phyloP scores from a whole-genome alignment of 148 eudicot species.

The Heliamphora exappendiculata region DNA sequence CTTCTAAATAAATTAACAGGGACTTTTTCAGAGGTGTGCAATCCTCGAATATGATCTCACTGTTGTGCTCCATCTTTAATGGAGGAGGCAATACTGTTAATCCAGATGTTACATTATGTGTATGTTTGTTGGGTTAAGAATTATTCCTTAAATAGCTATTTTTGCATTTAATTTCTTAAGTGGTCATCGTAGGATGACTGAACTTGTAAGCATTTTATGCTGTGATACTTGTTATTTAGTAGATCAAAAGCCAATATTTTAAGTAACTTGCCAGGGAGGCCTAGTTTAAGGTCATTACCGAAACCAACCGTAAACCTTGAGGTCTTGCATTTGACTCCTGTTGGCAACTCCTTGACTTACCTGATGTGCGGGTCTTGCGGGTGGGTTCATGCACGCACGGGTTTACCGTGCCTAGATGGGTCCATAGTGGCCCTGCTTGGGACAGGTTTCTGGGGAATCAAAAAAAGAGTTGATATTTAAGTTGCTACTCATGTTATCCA shows the following conservation, averaged over 20 bases:
- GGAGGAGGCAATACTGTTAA: not conserved
- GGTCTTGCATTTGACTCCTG: too few relatives aligned
- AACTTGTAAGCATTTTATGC: not conserved
- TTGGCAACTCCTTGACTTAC: too few relatives aligned
- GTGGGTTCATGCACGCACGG: too few relatives aligned
- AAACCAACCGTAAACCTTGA: too few relatives aligned
- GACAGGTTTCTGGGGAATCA: too few relatives aligned
- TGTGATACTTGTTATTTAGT: not conserved
- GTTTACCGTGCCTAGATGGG: too few relatives aligned
- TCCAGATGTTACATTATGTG: not conserved
- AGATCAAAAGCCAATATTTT: not conserved
- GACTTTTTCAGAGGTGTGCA: conserved; percentile 88
- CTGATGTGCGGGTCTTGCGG: too few relatives aligned
- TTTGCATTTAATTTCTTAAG: not conserved
- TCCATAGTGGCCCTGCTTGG: too few relatives aligned
- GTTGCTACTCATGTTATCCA: not conserved
- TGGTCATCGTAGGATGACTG: not conserved
- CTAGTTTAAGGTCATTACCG: too few relatives aligned
- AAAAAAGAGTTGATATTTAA: too few relatives aligned
- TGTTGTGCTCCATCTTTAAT: not conserved
- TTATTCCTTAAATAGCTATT: not conserved
- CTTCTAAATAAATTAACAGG: conserved; percentile 93
- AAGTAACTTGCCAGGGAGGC: too few relatives aligned
- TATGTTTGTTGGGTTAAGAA: not conserved
- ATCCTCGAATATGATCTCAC: not conserved